These are phyloP conservation scores for Neospora caninum DNA, from an alignment of 169 alveolate genomes.

Conservation along the genomic window DNA sequence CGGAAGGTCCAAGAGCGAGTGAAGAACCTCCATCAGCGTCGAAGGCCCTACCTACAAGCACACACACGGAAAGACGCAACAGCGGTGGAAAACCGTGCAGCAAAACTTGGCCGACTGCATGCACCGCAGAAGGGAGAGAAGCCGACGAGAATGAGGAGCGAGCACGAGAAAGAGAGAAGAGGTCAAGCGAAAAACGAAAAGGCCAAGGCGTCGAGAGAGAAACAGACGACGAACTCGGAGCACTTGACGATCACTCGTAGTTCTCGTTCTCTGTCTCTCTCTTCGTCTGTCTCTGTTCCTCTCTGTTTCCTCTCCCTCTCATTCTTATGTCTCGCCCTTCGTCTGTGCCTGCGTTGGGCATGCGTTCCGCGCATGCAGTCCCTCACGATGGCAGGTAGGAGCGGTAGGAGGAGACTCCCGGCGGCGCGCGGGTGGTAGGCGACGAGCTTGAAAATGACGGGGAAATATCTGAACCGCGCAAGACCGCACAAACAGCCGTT, in stretches of 20 bases:
- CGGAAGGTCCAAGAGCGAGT: constrained; percentile 44
- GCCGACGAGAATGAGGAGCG: too few species aligned
- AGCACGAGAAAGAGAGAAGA: too few species aligned
- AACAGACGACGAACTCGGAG: too few species aligned
- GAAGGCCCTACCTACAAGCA: background rate
- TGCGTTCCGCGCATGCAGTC: background rate
- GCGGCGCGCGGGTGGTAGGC: constrained; percentile 43
- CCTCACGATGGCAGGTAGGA: constrained; percentile 31
- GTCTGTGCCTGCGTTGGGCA: too few species aligned
- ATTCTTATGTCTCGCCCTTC: too few species aligned
- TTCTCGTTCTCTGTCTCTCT: too few species aligned
- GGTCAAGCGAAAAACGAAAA: too few species aligned
- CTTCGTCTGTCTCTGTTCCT: too few species aligned
- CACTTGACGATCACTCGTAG: too few species aligned
- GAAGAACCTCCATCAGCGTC: constrained; percentile 15
- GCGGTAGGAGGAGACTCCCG: constrained; percentile 23
- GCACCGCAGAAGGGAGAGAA: too few species aligned
- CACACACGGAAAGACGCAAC: background rate
- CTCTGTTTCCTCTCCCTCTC: too few species aligned
- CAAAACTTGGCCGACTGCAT: background rate
- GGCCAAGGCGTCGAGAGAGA: too few species aligned
- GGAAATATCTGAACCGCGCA: constrained; percentile 46
- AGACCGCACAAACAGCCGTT: background rate
- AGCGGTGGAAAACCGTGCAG: background rate
- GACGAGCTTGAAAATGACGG: constrained; percentile 44